Percentiles rank a stretch among this genome's conserved stretches.
Conservation (phyloP, 768 basidiomycete species). For the Serpula lacrymans region DNA sequence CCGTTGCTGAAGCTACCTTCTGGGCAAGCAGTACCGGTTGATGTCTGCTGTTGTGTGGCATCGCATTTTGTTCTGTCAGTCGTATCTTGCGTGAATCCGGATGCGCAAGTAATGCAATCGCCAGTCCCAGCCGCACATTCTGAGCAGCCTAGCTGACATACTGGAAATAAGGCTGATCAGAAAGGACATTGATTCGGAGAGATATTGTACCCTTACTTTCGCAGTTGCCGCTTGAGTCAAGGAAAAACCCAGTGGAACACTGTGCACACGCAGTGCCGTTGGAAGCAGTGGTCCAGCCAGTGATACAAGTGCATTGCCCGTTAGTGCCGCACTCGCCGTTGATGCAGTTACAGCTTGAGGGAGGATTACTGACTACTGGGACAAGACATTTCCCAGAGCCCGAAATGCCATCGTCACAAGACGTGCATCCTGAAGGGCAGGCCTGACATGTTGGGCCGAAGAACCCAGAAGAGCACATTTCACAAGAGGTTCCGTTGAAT, state of each 20-base stretch:
- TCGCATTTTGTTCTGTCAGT: slow-evolving; percentile 68
- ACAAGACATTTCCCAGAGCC: slow-evolving; percentile 73
- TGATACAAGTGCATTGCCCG: slow-evolving; percentile 72
- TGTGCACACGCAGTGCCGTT: slow-evolving; percentile 77
- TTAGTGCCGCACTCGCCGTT: slow-evolving; percentile 73
- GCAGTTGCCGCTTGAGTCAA: slow-evolving; percentile 66
- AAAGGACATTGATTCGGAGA: background rate
- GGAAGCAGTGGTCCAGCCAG: slow-evolving; percentile 67
- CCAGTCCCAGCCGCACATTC: slow-evolving; percentile 67
- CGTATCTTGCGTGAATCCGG: slow-evolving; percentile 64
- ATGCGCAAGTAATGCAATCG: slow-evolving; percentile 66
- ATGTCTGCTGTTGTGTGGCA: slow-evolving; percentile 45
- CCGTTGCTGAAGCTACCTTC: slow-evolving; percentile 61
- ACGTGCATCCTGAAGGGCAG: slow-evolving; percentile 64
- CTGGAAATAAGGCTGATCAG: slow-evolving; percentile 27
- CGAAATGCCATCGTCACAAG: slow-evolving; percentile 77
- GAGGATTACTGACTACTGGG: slow-evolving; percentile 44
- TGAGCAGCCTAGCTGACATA: slow-evolving; percentile 71
- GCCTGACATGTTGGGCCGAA: slow-evolving; percentile 71
- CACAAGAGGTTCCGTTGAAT: slow-evolving; percentile 78
- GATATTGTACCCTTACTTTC: slow-evolving; percentile 43
- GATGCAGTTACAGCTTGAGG: slow-evolving; percentile 74
- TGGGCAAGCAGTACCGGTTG: slow-evolving; percentile 56
- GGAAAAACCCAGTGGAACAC: slow-evolving; percentile 76
- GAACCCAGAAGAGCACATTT: slow-evolving; percentile 68